A percentile compares a stretch with the other conserved stretches of the same genome.
Conservation (phyloP, 129 eudicot species). For the Smallanthus sonchifolius region DNA sequence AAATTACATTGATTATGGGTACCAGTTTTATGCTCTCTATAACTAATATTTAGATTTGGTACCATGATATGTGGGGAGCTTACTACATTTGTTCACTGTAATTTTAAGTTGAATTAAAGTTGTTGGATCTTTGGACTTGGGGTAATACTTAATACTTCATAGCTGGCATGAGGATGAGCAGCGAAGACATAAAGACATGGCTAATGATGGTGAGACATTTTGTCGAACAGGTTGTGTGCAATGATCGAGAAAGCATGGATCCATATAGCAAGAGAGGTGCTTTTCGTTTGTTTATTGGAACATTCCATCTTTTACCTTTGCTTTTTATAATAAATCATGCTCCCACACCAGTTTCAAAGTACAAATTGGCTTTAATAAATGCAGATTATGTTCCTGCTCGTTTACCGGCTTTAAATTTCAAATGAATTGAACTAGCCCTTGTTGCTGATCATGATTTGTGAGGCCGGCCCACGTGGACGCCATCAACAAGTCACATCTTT, state of each 20-base stretch:
- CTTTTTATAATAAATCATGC: not conserved
- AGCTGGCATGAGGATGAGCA: not conserved
- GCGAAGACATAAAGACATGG: conserved; percentile 35
- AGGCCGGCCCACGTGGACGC: conserved; percentile 14
- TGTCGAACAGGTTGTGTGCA: conserved; percentile 26
- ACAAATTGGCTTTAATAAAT: conserved; percentile 1
- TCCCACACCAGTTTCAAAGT: conserved; percentile 2
- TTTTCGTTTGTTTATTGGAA: conserved; percentile 26
- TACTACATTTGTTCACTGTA: not conserved
- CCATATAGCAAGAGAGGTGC: not conserved
- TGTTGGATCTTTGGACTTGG: not conserved
- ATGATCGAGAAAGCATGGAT: conserved; percentile 23
- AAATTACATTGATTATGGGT: not conserved
- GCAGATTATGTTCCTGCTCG: conserved; percentile 1
- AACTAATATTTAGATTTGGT: not conserved
- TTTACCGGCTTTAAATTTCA: conserved; percentile 1
- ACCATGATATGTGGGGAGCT: not conserved
- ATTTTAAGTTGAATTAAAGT: not conserved
- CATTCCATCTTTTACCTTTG: conserved; percentile 14
- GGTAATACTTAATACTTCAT: too few relatives aligned
- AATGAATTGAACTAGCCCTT: not conserved
- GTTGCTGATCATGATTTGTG: not conserved
- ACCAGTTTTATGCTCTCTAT: conserved; percentile 4
- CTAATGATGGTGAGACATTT: conserved; percentile 35
- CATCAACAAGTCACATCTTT: conserved; percentile 9